Evolutionary conservation across 2,329 filamentous ascomycete genomes (phyloP).

Genomic region (Zasmidium cellare): DNA sequence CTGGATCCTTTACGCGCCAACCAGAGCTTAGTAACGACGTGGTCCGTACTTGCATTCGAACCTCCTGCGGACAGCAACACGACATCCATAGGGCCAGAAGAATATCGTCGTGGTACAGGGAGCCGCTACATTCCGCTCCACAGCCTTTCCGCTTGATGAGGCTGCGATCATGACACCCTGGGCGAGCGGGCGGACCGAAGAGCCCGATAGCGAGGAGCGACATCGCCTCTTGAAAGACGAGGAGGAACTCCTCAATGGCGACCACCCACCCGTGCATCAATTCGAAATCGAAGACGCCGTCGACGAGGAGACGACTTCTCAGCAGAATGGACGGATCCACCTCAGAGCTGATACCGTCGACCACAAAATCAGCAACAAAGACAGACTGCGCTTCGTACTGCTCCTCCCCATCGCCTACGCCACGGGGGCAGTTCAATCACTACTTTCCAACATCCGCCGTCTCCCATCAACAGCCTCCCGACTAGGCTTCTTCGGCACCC

Average conservation of each 20-base stretch:
- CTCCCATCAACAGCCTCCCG: constrained; percentile 1
- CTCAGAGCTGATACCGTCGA: neutral
- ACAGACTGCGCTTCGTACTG: neutral
- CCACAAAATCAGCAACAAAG: neutral
- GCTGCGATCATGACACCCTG: neutral
- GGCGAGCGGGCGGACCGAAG: too few relatives aligned
- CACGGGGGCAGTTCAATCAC: neutral
- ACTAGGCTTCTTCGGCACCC: constrained; percentile 4
- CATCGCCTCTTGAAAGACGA: neutral
- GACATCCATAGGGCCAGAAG: neutral
- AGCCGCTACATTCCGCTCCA: too few relatives aligned
- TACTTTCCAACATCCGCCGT: neutral
- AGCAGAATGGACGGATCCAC: neutral
- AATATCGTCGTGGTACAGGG: neutral
- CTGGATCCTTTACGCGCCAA: neutral
- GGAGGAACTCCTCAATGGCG: neutral
- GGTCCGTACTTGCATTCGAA: neutral
- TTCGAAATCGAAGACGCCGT: neutral
- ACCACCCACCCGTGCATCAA: neutral
- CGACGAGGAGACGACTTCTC: neutral
- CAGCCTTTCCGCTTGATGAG: neutral
- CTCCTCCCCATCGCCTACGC: neutral
- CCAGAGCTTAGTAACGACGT: neutral
- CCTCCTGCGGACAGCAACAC: neutral
- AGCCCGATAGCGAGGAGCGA: neutral